Evolutionary conservation across 139 green algal species (phyloP).

Genomic region (Gonium pectorale): DNA sequence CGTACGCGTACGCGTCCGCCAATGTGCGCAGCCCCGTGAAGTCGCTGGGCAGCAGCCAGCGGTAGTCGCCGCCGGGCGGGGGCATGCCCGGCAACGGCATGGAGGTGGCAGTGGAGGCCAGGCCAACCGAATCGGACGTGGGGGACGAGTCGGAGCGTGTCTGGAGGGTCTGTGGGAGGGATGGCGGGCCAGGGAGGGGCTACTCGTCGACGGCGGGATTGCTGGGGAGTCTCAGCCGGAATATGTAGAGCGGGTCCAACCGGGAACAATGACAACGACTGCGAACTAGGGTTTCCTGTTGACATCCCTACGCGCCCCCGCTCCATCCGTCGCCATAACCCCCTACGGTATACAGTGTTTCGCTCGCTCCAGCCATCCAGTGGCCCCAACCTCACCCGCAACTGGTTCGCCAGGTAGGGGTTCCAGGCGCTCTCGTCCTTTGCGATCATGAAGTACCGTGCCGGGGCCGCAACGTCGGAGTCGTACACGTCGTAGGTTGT

Average conservation of each 20-base stretch:
- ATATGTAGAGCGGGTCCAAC: too few relatives aligned
- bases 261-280: too few relatives aligned
- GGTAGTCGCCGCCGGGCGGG: constrained; percentile 35
- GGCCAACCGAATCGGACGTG: neutral
- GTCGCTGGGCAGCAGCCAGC: constrained; percentile 52
- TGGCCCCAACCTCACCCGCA: constrained; percentile 22
- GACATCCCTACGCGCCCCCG: too few relatives aligned
- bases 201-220: too few relatives aligned
- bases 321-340: too few relatives aligned
- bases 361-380: too few relatives aligned
- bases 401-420: constrained; percentile 27
- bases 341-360: too few relatives aligned
- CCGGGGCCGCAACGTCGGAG: constrained; percentile 15
- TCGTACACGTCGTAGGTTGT: constrained; percentile 58
- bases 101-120: neutral
- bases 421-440: constrained; percentile 35
- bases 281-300: too few relatives aligned
- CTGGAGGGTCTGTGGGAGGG: neutral
- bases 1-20: constrained; percentile 23
- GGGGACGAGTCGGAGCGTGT: neutral
- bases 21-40: neutral
- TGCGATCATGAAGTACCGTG: constrained; percentile 45
- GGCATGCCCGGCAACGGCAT: constrained; percentile 31
- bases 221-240: too few relatives aligned
- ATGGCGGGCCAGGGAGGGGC: neutral